Evolutionary conservation across 495 filamentous ascomycete species (phyloP), one percentile per base, ranked within the genome.

Genomic region (Neurospora sp.): DNA sequence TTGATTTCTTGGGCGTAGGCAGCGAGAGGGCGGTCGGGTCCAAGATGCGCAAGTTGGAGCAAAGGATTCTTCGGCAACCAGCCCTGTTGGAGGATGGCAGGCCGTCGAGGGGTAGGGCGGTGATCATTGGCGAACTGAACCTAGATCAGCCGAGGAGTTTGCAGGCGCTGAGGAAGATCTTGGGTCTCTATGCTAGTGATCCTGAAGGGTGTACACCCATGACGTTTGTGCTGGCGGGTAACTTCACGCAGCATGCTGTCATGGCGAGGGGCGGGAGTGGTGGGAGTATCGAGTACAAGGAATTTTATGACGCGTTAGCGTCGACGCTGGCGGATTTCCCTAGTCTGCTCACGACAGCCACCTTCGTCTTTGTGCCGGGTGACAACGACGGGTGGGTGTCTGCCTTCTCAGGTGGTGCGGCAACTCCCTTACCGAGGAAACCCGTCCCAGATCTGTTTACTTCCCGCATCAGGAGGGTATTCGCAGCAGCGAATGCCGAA

Each of bases 361-460:
- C 92, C 0, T 96, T 97, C 76, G 82, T 97, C 14, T 97, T 98
- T 76, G 92, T 99, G 0, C 96, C 96, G 2, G 95, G 95, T 48
- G 95, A 98, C 79, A 96, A 97, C 80, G 96, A 99, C 79, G 93
- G 94, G 12, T 99, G 96, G 96, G 82, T 84, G 3, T 95, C 93
- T 0, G 88, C 93, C 4, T 97, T 97, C 81, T 91, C 91, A 3
- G 90, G 89, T 14, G 96, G 96, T n/a, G 91, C 93, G 54, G 88
- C 92, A 1, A 87, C 90, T 1, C 85, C 90, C 9, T 78, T 98
- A 14, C 96, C 96, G 0, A 85, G 92, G 14, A 89, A 90, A 69
- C 78, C 84, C 0, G 87, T 99, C 5, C 96, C 96, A 9, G 92
- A 95, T 3, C 78, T 97, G 62, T 98, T 98, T 79, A 97, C 94